Percentiles rank a stretch among this genome's conserved stretches.
Conservation (phyloP, 129 eudicot species). For the Dittrichia graveolens region DNA sequence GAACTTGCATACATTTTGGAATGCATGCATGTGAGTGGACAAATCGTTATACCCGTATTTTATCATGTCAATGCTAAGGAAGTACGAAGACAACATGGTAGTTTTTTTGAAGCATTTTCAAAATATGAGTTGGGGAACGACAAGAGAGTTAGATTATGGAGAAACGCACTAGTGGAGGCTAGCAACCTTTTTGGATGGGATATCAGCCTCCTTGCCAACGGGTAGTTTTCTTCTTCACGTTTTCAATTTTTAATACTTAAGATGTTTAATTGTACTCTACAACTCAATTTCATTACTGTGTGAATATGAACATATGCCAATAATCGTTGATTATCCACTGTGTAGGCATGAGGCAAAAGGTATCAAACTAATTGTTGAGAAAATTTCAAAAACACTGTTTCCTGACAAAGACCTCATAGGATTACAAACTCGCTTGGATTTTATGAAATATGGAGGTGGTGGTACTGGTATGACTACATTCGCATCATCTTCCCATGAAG, state of each 20-base stretch:
- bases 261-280: background rate
- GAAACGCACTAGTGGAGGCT: background rate
- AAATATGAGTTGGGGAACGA: background rate
- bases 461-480: background rate
- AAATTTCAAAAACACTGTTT: background rate
- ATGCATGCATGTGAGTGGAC: conserved; percentile 5
- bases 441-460: background rate
- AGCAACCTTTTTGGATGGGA: conserved; percentile 9
- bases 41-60: conserved; percentile 14
- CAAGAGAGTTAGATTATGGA: background rate
- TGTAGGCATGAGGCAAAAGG: conserved; percentile 10
- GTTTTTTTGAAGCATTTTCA: background rate
- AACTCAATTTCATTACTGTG: background rate
- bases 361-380: background rate
- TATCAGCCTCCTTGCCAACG: no score
- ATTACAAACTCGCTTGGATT: background rate
- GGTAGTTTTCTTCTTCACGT: background rate
- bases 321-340: background rate
- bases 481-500: conserved; percentile 2
- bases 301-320: background rate
- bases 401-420: background rate
- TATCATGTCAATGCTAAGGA: background rate
- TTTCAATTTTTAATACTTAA: background rate
- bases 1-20: conserved; percentile 26
- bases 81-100: background rate